Evolutionary conservation across 768 basidiomycete genomes (phyloP), one percentile per base, ranked within the genome.

Genomic region (Ramaria rubella): DNA sequence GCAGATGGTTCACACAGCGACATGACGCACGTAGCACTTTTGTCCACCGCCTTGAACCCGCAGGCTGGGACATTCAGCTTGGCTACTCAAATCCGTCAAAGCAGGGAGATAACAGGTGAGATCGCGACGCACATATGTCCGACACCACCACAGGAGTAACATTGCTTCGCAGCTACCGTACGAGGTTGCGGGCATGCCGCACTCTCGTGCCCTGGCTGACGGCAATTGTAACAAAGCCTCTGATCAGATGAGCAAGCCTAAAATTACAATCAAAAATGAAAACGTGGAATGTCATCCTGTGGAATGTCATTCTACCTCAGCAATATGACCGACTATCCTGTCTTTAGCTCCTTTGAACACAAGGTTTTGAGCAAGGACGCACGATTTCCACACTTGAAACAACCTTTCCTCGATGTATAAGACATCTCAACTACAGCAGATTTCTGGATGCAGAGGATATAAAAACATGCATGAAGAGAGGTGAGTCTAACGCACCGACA

Each of bases 381-480:
- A 90, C 91, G 78, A 72, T 92, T 92, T 69, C 92, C 92, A 69
- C 92, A 94, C 78, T 92, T 94, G 76, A 87, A 93, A 69, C 90
- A 93, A 62, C 88, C 88, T 76, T 90, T 92, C 78, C 83, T 85
- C 59, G 85, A 82, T 7, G 45, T 29, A 31, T 58, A 60, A 52
- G 59, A 52, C 61, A 62, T 62, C 33, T 40, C 43, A 15, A 34
- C 27, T 55, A 49, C 36, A 48, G 43, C 21, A 46, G 31, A 21
- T 33, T 45, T 33, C 45, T 55, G 15, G 9, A 45, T 52, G n/a
- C 19, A 6, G 51, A 12, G 31, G 34, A 6, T 5, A 21, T 33
- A 23, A 40, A 24, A 54, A 6, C 4, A 15, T 6, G 34, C 7
- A 19, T 45, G 23, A 21, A n/a, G 3, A 48, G 5, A 33, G 21